Percentiles rank a stretch among this genome's conserved stretches.
phyloP scores from a whole-genome alignment of 352 stramenopile genomes.

The Globisporangium ultimum region DNA sequence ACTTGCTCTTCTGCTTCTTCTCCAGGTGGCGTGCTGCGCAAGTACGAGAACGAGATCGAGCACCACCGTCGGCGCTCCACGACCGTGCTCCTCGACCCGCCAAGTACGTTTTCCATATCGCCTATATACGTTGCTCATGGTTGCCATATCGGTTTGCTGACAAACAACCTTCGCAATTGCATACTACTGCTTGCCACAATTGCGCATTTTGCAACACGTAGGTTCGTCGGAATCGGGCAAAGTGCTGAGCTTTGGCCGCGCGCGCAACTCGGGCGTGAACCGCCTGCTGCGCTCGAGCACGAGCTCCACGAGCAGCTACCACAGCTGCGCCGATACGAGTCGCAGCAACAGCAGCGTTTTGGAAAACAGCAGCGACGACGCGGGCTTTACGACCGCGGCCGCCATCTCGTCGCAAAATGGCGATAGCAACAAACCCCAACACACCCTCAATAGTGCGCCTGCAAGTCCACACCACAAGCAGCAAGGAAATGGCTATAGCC shows the following conservation, averaged over 20 bases:
- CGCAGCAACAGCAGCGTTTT: constrained; percentile 8
- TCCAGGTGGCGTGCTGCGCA: constrained; percentile 39
- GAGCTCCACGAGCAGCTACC: constrained; percentile 17
- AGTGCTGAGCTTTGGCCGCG: constrained; percentile 43
- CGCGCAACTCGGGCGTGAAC: constrained; percentile 59
- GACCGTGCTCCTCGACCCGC: constrained; percentile 51
- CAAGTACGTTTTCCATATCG: constrained; percentile 32
- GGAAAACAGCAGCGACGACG: not conserved
- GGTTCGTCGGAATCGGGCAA: constrained; percentile 48
- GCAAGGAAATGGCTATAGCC: not conserved
- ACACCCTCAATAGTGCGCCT: not conserved
- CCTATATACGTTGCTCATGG: not conserved
- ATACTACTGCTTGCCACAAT: not conserved
- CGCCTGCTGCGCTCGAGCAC: constrained; percentile 48
- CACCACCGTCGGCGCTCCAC: constrained; percentile 41
- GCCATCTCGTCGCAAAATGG: no score
- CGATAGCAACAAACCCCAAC: no score
- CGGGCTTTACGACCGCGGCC: not conserved
- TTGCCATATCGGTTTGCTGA: not conserved
- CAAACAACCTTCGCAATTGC: not conserved
- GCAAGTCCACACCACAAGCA: not conserved
- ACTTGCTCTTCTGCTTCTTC: constrained; percentile 13
- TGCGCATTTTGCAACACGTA: constrained; percentile 19
- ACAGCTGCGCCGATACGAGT: constrained; percentile 7
- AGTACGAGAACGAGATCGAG: constrained; percentile 62